A percentile compares a stretch with the other conserved stretches of the same genome.
Conservation (phyloP, 1,284 basidiomycete species). For the Thelephora terrestris region DNA sequence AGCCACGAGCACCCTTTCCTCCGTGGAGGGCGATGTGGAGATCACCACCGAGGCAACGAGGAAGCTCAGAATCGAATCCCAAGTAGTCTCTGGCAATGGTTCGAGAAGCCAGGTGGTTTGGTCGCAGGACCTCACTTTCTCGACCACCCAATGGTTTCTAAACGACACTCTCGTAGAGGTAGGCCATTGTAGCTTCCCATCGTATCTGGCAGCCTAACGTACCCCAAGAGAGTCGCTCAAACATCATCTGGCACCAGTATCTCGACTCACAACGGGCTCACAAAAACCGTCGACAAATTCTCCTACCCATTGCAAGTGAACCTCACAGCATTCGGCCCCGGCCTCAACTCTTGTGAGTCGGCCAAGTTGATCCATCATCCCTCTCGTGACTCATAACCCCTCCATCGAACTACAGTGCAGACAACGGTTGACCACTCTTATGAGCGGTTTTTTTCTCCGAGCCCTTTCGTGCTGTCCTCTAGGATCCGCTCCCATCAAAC, state of each 20-base stretch:
- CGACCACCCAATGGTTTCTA: conserved; percentile 45
- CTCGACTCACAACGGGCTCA: conserved; percentile 51
- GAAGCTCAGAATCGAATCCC: conserved; percentile 44
- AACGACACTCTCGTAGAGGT: conserved; percentile 41
- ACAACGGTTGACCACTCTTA: conserved; percentile 60
- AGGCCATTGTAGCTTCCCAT: conserved; percentile 6
- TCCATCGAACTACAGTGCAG: conserved; percentile 28
- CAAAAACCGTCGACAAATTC: conserved; percentile 46
- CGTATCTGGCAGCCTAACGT: background rate
- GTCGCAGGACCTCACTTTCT: conserved; percentile 41
- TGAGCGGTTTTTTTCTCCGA: conserved; percentile 43
- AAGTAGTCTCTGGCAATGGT: conserved; percentile 50
- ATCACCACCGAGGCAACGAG: conserved; percentile 46
- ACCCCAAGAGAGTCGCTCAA: conserved; percentile 48
- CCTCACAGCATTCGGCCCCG: conserved; percentile 33
- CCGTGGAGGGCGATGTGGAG: conserved; percentile 33
- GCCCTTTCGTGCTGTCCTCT: conserved; percentile 47
- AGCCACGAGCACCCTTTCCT: conserved; percentile 36
- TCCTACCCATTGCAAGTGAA: conserved; percentile 59
- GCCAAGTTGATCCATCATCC: background rate
- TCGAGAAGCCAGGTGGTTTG: conserved; percentile 41
- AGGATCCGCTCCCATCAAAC: conserved; percentile 49
- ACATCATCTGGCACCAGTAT: conserved; percentile 40
- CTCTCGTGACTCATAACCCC: background rate
- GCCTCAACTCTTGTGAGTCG: conserved; percentile 40